Evolutionary conservation across 441 rosid species (phyloP).

Genomic region (Flueggea neowawraea): DNA sequence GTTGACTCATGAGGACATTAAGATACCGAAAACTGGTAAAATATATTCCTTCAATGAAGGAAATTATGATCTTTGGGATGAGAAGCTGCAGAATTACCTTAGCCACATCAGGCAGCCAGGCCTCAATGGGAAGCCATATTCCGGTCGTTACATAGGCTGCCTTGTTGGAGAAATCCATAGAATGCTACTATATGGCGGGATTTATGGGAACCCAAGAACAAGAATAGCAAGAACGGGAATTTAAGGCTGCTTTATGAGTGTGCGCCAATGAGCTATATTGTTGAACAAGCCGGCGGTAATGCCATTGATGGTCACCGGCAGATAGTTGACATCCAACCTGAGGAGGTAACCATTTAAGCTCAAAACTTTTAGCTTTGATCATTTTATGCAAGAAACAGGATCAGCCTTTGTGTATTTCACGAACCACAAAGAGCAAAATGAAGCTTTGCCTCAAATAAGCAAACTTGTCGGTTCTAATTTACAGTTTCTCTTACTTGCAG

Average conservation of each 20-base stretch:
- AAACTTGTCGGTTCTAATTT: background rate
- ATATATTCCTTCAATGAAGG: conserved; percentile 92
- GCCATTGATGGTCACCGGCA: conserved; percentile 29
- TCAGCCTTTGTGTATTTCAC: no score
- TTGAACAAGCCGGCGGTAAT: conserved; percentile 36
- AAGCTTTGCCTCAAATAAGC: no score
- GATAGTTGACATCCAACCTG: conserved; percentile 31
- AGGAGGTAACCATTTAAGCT: conserved; percentile 19
- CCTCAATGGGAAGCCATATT: conserved; percentile 29
- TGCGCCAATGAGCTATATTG: conserved; percentile 34
- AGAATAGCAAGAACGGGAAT: conserved; percentile 27
- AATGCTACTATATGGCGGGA: conserved; percentile 30
- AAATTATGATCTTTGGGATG: conserved; percentile 29
- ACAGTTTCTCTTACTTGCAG: conserved; percentile 9
- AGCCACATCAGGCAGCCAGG: conserved; percentile 27
- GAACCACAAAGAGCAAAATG: no score
- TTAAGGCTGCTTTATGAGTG: conserved; percentile 34
- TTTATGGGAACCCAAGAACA: conserved; percentile 29
- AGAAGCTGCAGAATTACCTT: conserved; percentile 30
- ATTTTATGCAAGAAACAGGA: no score
- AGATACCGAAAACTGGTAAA: conserved; percentile 83
- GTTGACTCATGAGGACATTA: conserved; percentile 72
- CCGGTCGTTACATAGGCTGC: conserved; percentile 30
- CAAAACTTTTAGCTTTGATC: background rate
- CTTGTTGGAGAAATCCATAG: conserved; percentile 35